Conservation (phyloP, 2,329 filamentous ascomycete genomes). For the Ascochyta clinopodiicola region DNA sequence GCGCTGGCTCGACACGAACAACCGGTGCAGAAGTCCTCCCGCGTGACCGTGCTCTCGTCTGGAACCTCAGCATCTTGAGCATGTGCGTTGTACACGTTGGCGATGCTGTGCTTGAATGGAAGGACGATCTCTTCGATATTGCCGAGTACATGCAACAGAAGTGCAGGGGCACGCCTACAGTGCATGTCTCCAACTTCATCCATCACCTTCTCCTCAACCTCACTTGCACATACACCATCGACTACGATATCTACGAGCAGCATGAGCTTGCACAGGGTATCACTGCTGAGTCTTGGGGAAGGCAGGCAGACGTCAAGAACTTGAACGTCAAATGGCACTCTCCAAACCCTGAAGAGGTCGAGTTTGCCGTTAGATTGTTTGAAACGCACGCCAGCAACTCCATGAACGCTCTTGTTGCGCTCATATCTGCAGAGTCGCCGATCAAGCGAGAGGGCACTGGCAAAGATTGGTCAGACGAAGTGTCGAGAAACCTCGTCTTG, state of each 20-base stretch:
- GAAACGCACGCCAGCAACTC: conserved; percentile 81
- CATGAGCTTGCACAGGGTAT: conserved; percentile 73
- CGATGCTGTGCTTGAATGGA: conserved; percentile 85
- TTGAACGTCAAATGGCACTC: conserved; percentile 92
- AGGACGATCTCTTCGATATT: conserved; percentile 87
- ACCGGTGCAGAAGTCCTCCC: conserved; percentile 93
- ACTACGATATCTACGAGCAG: conserved; percentile 88
- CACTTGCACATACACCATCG: conserved; percentile 91
- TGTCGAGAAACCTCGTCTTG: conserved; percentile 86
- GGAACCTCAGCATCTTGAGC: conserved; percentile 95
- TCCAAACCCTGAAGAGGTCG: conserved; percentile 77
- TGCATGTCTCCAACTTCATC: conserved; percentile 96
- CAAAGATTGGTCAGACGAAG: conserved; percentile 98
- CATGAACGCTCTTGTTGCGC: conserved; percentile 72
- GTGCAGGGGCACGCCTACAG: conserved; percentile 90
- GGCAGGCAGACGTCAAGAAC: conserved; percentile 73
- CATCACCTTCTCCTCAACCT: conserved; percentile 95
- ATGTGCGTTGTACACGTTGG: conserved; percentile 99
- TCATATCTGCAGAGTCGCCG: conserved; percentile 81
- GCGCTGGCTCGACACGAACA: conserved; percentile 91
- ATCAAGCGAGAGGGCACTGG: conserved; percentile 93
- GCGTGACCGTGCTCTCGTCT: conserved; percentile 88
- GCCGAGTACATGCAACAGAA: conserved; percentile 96
- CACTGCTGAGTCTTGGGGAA: conserved; percentile 83
- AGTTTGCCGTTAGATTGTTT: conserved; percentile 89